These are phyloP conservation scores for Syncephalis fuscata DNA, from an alignment of 371 early-diverging fungal species.

Conservation along the genomic window DNA sequence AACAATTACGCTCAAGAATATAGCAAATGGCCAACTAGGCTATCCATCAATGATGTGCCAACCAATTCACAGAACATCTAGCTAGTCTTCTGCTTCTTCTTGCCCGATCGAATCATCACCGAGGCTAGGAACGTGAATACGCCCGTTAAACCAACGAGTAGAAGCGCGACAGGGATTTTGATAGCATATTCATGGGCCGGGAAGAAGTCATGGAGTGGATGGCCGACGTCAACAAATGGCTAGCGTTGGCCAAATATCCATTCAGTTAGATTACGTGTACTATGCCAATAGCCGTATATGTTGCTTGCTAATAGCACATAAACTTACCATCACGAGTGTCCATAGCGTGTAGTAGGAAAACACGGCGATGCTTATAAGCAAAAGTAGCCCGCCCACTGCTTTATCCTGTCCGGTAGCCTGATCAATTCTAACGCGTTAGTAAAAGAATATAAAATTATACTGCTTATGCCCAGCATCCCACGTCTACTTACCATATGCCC, in stretches of 20 bases:
- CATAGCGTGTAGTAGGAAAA: conserved; percentile 83
- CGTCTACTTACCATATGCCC: too few species aligned
- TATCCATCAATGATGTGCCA: too few species aligned
- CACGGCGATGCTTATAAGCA: conserved; percentile 43
- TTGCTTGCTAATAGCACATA: neutral
- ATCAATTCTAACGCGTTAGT: too few species aligned
- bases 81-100: conserved; percentile 33
- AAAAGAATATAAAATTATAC: too few species aligned
- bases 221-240: conserved; percentile 85
- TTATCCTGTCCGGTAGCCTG: conserved; percentile 28
- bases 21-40: too few species aligned
- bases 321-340: conserved; percentile 67
- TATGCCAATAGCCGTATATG: neutral
- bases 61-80: neutral
- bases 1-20: too few species aligned
- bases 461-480: too few species aligned
- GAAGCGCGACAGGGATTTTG: conserved; percentile 60
- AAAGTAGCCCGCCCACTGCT: conserved; percentile 57
- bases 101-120: conserved; percentile 65
- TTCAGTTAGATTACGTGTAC: neutral
- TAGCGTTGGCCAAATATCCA: too few species aligned
- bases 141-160: conserved; percentile 59
- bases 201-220: conserved; percentile 62
- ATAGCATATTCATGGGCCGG: conserved; percentile 76
- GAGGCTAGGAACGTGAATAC: conserved; percentile 62